Evolutionary conservation across 306 rosid species (phyloP).

Genomic region (Dalbergia cultrata): DNA sequence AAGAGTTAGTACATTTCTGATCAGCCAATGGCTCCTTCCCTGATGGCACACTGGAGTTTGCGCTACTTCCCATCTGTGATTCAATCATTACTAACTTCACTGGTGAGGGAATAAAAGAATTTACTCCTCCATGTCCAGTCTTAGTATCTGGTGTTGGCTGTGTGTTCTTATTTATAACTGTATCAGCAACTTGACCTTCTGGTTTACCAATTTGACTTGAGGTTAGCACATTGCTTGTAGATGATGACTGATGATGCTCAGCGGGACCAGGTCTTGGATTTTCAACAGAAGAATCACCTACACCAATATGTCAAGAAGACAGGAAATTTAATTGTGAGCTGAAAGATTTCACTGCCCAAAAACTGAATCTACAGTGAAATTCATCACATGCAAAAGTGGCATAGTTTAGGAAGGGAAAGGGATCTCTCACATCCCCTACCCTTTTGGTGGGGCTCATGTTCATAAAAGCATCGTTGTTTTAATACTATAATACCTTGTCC

Average conservation of each 20-base stretch:
- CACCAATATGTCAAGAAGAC: conserved; percentile 34
- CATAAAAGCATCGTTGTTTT: background rate
- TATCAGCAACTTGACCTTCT: conserved; percentile 7
- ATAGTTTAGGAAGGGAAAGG: no score
- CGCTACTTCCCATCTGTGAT: conserved; percentile 9
- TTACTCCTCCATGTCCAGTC: conserved; percentile 33
- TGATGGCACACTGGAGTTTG: conserved; percentile 10
- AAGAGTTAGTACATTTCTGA: background rate
- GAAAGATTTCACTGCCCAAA: conserved; percentile 21
- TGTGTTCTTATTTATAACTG: background rate
- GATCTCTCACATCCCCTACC: no score
- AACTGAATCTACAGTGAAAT: background rate
- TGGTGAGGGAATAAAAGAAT: conserved; percentile 30
- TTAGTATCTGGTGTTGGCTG: conserved; percentile 2
- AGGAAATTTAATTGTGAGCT: background rate
- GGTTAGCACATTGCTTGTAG: background rate
- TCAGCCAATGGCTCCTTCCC: conserved; percentile 19
- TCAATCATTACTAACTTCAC: conserved; percentile 7
- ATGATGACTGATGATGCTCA: conserved; percentile 34
- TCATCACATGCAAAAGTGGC: background rate
- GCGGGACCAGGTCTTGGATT: conserved; percentile 17
- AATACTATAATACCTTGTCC: conserved; percentile 27
- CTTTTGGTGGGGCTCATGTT: no score
- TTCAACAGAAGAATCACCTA: conserved; percentile 38
- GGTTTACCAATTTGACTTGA: conserved; percentile 34